Base-by-base conservation (phyloP, 805 yeast species). In the Pachysolen tannophilus region DNA sequence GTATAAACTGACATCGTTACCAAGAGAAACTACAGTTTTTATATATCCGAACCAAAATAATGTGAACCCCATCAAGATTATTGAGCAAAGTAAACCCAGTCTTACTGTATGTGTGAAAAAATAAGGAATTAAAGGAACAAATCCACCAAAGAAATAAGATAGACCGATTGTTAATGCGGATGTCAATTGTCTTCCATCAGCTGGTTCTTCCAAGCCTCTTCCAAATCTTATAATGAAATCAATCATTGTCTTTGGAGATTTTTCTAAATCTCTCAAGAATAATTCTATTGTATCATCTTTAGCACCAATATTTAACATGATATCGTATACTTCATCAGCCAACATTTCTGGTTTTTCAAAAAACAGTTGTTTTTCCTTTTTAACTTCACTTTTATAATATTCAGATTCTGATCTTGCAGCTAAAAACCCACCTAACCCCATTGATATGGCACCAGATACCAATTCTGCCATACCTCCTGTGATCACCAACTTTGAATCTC, bases 391-490 rank as follows among this genome's bases (percentile, higher is more conserved):
- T 34, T 67, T 65, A 55, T 81, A 82, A 56, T 76, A 82, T 53
- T 82, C 90, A 17, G 69, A 61, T 61, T 90, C 98, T 10, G 88
- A 77, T 56, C 81, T 82, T 28, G 98, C 98, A 20, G 97, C 98
- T 38, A 90, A 67, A 57, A 75, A 90, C 20, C 98, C 98, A 39
- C 98, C 98, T 37, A 90, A 73, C 7, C 98, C 97, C 98, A 90
- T 90, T 20, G 95, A 82, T 35, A 90, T 88, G 30, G 97, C 94
- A 32, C 98, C 98, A 5, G 95, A 83, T 3, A 90, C 94, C 46
- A 90, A 74, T 64, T 90, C 98, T 8, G 97, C 97, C 72, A 90
- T 75, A 17, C 97, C 98, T 68, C 97, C 98, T 19, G 97, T 87
- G 42, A 90, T 87, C 34, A 90, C 98, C 43, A 90, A 71, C 55